Conservation (phyloP, 805 yeast genomes). For the Barnettozyma salicaria region DNA sequence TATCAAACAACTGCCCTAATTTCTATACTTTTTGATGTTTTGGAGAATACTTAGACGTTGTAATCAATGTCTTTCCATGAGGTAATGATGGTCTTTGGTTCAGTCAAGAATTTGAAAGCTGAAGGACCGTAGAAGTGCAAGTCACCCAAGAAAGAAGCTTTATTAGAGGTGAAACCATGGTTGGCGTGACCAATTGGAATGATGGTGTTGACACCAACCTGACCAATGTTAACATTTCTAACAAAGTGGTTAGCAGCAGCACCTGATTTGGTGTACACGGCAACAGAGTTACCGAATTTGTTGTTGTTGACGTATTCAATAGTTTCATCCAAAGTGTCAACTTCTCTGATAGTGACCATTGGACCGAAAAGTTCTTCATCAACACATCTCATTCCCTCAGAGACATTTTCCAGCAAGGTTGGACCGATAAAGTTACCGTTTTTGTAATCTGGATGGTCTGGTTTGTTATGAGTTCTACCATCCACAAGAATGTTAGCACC, state of each 20-base stretch:
- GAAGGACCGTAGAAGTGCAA: constrained; percentile 77
- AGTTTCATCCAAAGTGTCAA: constrained; percentile 62
- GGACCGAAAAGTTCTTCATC: constrained; percentile 79
- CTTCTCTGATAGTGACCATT: constrained; percentile 56
- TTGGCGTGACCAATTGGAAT: constrained; percentile 79
- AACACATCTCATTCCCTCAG: constrained; percentile 65
- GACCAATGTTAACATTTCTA: constrained; percentile 63
- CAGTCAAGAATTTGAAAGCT: constrained; percentile 66
- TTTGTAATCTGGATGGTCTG: constrained; percentile 35
- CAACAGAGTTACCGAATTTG: constrained; percentile 66
- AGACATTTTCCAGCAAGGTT: constrained; percentile 53
- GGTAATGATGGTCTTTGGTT: constrained; percentile 69
- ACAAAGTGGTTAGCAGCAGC: constrained; percentile 63
- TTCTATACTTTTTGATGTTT: neutral
- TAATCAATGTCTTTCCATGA: constrained; percentile 45
- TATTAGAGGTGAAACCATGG: constrained; percentile 77
- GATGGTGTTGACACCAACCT: constrained; percentile 73
- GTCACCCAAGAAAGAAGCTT: constrained; percentile 74
- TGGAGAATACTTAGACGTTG: constrained; percentile 11
- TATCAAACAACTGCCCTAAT: constrained; percentile 2
- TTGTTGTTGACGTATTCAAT: constrained; percentile 51
- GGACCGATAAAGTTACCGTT: constrained; percentile 71
- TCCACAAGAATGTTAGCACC: constrained; percentile 62
- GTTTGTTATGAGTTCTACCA: constrained; percentile 40
- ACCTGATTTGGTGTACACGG: constrained; percentile 66